A percentile compares a stretch with the other conserved stretches of the same genome.
phyloP scores from a whole-genome alignment of 176 grass and related monocot genomes.

The Saccharum spontaneum region DNA sequence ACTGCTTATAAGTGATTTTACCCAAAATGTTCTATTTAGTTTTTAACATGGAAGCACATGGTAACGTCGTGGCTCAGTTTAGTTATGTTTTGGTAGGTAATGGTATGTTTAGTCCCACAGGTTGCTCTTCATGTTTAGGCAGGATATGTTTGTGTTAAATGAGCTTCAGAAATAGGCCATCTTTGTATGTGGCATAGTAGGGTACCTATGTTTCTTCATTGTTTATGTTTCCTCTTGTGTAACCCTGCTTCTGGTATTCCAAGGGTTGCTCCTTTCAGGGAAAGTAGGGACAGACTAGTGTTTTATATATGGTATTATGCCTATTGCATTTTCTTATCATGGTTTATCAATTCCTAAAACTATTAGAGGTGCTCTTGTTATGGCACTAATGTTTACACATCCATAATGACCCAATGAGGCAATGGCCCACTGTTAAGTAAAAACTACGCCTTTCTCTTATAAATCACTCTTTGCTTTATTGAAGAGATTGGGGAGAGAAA shows the following conservation, averaged over 20 bases:
- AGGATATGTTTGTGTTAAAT: not conserved
- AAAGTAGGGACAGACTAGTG: not conserved
- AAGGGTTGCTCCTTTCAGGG: not conserved
- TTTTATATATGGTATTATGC: not conserved
- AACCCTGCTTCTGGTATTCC: conserved; percentile 6
- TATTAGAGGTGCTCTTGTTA: not conserved
- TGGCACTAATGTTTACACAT: not conserved
- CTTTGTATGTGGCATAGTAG: conserved; percentile 3
- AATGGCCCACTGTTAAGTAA: not conserved
- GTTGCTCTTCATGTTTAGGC: not conserved
- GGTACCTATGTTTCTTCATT: not conserved
- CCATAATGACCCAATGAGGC: not conserved
- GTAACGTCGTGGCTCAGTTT: not conserved
- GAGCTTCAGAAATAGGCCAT: not conserved
- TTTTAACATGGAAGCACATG: not conserved
- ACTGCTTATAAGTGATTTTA: conserved; percentile 2
- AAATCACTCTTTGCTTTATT: conserved; percentile 31
- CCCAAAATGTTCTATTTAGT: not conserved
- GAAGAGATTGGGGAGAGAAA: conserved; percentile 43
- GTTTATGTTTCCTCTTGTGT: not conserved
- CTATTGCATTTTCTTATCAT: not conserved
- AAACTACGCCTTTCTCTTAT: conserved; percentile 30
- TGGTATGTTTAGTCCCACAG: not conserved
- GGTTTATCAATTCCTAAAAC: not conserved
- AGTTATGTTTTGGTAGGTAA: not conserved